Evolutionary conservation across 495 filamentous ascomycete species (phyloP).

Genomic region (Penicillium crystallinum): DNA sequence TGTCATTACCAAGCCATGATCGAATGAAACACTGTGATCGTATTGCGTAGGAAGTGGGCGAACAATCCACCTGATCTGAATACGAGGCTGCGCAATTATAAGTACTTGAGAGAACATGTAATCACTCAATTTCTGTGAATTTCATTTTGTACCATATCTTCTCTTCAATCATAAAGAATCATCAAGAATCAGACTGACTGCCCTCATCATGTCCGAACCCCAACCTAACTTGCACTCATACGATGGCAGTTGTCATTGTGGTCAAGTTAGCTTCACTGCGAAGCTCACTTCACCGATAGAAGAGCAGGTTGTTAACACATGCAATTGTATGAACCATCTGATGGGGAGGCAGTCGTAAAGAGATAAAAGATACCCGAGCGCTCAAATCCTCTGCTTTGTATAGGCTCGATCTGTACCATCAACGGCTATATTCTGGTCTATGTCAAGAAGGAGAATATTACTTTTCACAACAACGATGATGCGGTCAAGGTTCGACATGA

Average conservation of each 20-base stretch:
- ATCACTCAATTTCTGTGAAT: not conserved
- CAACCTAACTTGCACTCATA: not conserved
- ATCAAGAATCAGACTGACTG: not conserved
- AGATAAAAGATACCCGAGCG: too few relatives aligned
- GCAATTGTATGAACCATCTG: constrained; percentile 3
- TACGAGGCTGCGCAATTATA: not conserved
- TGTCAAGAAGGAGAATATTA: not conserved
- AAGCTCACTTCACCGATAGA: constrained; percentile 4
- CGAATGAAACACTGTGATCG: not conserved
- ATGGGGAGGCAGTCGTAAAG: too few relatives aligned
- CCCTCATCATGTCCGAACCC: not conserved
- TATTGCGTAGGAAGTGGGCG: not conserved
- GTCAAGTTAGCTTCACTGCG: not conserved
- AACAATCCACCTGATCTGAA: not conserved
- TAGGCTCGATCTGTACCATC: constrained; percentile 8
- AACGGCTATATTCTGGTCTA: constrained; percentile 8
- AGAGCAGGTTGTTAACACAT: constrained; percentile 3
- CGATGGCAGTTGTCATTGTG: constrained; percentile 7
- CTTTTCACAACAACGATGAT: not conserved
- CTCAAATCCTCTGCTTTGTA: too few relatives aligned
- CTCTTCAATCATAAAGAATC: not conserved
- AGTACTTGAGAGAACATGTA: not conserved
- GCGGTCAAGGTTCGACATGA: not conserved
- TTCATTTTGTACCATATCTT: not conserved
- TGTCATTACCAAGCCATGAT: too few relatives aligned